phyloP scores from a whole-genome alignment of 192 early-diverging fungal genomes.

The Coemansia sp. region DNA sequence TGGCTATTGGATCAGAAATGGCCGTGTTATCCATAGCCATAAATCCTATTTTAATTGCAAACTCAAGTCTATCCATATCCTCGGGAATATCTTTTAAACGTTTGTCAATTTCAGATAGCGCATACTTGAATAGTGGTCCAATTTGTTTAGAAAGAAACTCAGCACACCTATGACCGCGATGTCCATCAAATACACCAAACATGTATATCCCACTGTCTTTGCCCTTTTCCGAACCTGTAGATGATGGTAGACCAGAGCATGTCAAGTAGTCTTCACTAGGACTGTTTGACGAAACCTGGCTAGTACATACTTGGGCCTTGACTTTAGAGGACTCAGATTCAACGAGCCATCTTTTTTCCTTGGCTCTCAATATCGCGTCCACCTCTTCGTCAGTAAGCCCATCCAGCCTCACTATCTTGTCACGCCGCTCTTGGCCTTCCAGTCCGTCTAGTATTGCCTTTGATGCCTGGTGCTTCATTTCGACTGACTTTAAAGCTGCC shows the following conservation, averaged over 20 bases:
- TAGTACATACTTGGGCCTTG: not conserved
- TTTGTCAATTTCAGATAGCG: no score
- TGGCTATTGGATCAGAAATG: constrained; percentile 24
- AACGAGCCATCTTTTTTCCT: constrained; percentile 31
- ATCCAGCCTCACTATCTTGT: constrained; percentile 18
- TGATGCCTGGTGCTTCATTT: not conserved
- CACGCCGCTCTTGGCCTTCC: constrained; percentile 3
- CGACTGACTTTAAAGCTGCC: not conserved
- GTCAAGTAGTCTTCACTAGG: not conserved
- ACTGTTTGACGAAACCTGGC: not conserved
- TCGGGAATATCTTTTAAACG: no score
- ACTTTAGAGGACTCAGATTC: not conserved
- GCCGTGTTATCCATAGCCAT: constrained; percentile 32
- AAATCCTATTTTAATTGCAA: constrained; percentile 24
- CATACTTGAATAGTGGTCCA: constrained; percentile 1
- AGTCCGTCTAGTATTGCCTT: constrained; percentile 18
- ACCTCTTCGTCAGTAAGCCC: constrained; percentile 39
- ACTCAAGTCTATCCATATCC: no score
- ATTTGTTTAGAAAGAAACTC: constrained; percentile 16
- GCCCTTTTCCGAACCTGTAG: not conserved
- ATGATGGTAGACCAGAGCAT: not conserved
- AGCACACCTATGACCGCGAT: constrained; percentile 36
- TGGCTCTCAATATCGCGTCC: constrained; percentile 28
- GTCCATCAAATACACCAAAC: constrained; percentile 51
- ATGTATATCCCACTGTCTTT: constrained; percentile 4